phyloP scores from a whole-genome alignment of 2,329 filamentous ascomycete species.

The Hymenoscyphus occultus region DNA sequence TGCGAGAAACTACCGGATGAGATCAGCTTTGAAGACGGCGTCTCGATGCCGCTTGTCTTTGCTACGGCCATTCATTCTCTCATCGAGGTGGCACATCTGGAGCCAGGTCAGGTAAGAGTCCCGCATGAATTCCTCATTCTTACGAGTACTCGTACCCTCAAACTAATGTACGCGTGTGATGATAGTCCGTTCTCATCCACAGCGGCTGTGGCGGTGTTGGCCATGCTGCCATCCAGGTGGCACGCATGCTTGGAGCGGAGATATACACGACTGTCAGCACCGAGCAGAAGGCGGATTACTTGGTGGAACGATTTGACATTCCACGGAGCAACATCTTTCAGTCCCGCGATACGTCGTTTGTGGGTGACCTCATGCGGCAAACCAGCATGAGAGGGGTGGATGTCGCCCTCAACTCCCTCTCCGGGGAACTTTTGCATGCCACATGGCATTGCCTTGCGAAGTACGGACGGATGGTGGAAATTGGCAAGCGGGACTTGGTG shows the following conservation, averaged over 20 bases:
- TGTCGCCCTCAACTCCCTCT: constrained; percentile 17
- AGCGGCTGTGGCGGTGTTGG: constrained; percentile 35
- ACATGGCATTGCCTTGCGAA: constrained; percentile 37
- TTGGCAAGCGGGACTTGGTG: constrained; percentile 37
- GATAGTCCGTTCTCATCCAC: constrained; percentile 35
- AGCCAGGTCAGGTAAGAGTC: constrained; percentile 24
- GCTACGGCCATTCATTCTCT: constrained; percentile 22
- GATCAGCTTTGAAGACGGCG: constrained; percentile 21
- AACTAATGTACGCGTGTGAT: too few relatives aligned
- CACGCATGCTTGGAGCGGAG: constrained; percentile 24
- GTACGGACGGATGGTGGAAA: constrained; percentile 40
- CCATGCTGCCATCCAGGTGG: constrained; percentile 34
- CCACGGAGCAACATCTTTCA: constrained; percentile 32
- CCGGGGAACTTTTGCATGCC: constrained; percentile 25
- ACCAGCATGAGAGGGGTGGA: constrained; percentile 24
- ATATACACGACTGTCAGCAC: constrained; percentile 28
- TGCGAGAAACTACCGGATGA: constrained; percentile 19
- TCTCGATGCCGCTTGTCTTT: constrained; percentile 20
- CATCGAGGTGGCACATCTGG: constrained; percentile 16
- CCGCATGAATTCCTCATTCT: too few relatives aligned
- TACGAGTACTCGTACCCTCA: too few relatives aligned
- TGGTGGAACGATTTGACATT: constrained; percentile 30
- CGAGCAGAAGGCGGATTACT: constrained; percentile 18
- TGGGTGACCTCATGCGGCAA: constrained; percentile 22
- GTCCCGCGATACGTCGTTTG: constrained; percentile 33